A percentile compares a stretch with the other conserved stretches of the same genome.
Conservation (phyloP, 1,139 yeast genomes). For the Pichia sp. region DNA sequence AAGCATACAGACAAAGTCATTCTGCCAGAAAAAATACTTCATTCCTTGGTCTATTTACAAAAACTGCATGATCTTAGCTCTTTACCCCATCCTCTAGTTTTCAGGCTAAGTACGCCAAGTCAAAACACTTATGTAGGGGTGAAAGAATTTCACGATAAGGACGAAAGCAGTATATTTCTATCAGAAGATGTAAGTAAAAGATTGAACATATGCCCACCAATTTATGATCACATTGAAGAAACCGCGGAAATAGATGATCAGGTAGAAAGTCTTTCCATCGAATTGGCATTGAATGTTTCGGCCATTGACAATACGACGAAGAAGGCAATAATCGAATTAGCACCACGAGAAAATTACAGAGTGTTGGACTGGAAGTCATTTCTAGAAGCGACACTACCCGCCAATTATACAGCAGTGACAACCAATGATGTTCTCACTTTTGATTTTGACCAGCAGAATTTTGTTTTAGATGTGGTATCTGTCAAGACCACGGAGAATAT, state of each 20-base stretch:
- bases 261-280: slow-evolving; percentile 18
- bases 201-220: background rate
- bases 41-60: slow-evolving; percentile 28
- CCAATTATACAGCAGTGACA: slow-evolving; percentile 44
- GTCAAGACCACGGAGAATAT: slow-evolving; percentile 31
- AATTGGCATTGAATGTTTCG: slow-evolving; percentile 36
- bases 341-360: slow-evolving; percentile 43
- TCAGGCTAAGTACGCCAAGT: slow-evolving; percentile 32
- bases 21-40: slow-evolving; percentile 41
- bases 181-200: slow-evolving; percentile 10
- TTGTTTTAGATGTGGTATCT: slow-evolving; percentile 11
- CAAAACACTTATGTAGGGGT: slow-evolving; percentile 40
- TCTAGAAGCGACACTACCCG: slow-evolving; percentile 45
- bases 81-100: slow-evolving; percentile 53
- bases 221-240: background rate
- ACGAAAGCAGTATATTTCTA: slow-evolving; percentile 8
- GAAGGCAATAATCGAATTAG: slow-evolving; percentile 33
- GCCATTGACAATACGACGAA: slow-evolving; percentile 33
- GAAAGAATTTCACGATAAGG: slow-evolving; percentile 37
- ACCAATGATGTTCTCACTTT: slow-evolving; percentile 37
- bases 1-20: slow-evolving; percentile 42
- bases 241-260: no score
- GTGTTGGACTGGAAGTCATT: slow-evolving; percentile 52
- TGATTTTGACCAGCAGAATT: slow-evolving; percentile 35
- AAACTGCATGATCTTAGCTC: slow-evolving; percentile 26